Conservation (phyloP, 192 early-diverging fungal genomes). For the Linnemannia schmuckeri region DNA sequence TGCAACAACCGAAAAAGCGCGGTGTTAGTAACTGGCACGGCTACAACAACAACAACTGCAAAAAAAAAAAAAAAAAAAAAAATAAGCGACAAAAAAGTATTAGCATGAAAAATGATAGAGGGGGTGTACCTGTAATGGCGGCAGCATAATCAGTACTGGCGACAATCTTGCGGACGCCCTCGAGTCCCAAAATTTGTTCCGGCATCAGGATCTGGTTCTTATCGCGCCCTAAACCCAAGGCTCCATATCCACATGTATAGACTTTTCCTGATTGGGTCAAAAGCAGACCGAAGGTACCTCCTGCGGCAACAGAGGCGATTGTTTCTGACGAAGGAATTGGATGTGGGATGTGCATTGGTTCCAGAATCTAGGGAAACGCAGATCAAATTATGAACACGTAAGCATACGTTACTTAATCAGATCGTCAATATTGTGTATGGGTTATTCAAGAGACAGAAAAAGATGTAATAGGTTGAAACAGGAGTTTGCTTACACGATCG, state of each 20-base stretch:
- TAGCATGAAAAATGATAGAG: not conserved
- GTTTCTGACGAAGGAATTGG: conserved; percentile 46
- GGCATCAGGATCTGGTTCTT: conserved; percentile 63
- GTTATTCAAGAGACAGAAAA: too few species aligned
- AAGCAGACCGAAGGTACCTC: conserved; percentile 70
- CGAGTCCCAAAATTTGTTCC: conserved; percentile 50
- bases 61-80: not conserved
- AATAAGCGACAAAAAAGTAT: too few species aligned
- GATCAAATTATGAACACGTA: not conserved
- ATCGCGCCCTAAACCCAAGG: conserved; percentile 67
- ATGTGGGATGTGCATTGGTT: conserved; percentile 64
- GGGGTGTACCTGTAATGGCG: conserved; percentile 59
- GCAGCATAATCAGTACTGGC: conserved; percentile 76
- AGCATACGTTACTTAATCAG: not conserved
- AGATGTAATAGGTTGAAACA: not conserved
- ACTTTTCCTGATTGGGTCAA: conserved; percentile 67
- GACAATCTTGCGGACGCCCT: conserved; percentile 58
- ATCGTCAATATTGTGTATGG: not conserved
- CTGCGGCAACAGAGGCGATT: conserved; percentile 71
- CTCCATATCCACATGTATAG: conserved; percentile 76
- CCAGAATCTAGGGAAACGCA: conserved; percentile 60
- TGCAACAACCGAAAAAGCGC: not conserved
- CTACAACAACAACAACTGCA: not conserved
- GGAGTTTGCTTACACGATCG: conserved; percentile 58
- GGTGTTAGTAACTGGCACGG: not conserved